Percentiles rank a stretch among this genome's conserved stretches.
Evolutionary conservation across 176 grass and related monocot species (phyloP).

Genomic region (Triticum monococcum): DNA sequence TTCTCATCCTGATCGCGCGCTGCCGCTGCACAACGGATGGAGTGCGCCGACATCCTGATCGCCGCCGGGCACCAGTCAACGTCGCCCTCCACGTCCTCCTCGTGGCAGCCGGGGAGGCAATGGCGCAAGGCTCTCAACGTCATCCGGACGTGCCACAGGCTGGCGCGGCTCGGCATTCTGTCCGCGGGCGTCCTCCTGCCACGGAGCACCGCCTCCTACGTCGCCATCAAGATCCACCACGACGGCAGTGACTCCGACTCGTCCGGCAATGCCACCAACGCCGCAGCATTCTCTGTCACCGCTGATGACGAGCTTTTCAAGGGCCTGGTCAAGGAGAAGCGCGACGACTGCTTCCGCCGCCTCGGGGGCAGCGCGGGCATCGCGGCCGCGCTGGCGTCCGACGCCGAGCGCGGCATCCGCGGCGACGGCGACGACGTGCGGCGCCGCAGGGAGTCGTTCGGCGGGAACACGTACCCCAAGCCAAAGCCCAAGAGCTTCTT

Average conservation of each 20-base stretch:
- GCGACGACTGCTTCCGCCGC: neutral
- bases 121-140: slow-evolving; percentile 46
- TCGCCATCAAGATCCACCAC: slow-evolving; percentile 22
- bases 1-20: neutral
- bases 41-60: slow-evolving; percentile 16
- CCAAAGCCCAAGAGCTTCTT: slow-evolving; percentile 58
- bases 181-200: neutral
- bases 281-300: neutral
- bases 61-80: neutral
- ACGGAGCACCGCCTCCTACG: slow-evolving; percentile 5
- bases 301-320: slow-evolving; percentile 10
- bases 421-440: slow-evolving; percentile 31
- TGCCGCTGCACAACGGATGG: neutral
- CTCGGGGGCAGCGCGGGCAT: slow-evolving; percentile 42
- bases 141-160: slow-evolving; percentile 45
- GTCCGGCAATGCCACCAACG: neutral
- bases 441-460: slow-evolving; percentile 44
- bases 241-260: neutral
- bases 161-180: neutral
- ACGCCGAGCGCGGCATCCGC: slow-evolving; percentile 36
- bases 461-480: slow-evolving; percentile 61
- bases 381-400: slow-evolving; percentile 23
- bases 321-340: slow-evolving; percentile 52
- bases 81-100: neutral
- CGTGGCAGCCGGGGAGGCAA: slow-evolving; percentile 7